phyloP scores from a whole-genome alignment of 768 basidiomycete genomes.

The Phaffia tasmanica region DNA sequence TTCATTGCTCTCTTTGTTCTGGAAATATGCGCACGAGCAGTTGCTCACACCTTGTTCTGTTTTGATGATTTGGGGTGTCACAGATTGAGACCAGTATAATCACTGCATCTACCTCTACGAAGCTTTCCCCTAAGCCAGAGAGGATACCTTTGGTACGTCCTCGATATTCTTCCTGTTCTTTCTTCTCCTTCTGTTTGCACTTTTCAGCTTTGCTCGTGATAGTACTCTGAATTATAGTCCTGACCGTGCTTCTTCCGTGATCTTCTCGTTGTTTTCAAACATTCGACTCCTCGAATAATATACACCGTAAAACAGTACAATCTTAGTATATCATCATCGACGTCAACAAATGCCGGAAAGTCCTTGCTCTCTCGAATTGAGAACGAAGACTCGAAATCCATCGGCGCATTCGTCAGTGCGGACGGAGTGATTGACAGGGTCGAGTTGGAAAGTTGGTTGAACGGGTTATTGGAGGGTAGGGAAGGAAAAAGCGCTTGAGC shows the following conservation, averaged over 20 bases:
- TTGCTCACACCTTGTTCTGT: neutral
- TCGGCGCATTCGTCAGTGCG: constrained; percentile 63
- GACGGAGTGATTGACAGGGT: constrained; percentile 67
- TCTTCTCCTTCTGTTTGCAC: constrained; percentile 9
- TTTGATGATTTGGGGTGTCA: neutral
- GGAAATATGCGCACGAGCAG: neutral
- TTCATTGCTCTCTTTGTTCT: neutral
- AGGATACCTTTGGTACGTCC: constrained; percentile 16
- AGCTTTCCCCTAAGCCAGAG: constrained; percentile 1
- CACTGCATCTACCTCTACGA: constrained; percentile 9
- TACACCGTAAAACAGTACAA: constrained; percentile 48
- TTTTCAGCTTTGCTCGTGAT: too few relatives aligned
- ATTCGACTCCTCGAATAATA: neutral
- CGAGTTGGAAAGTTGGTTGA: constrained; percentile 66
- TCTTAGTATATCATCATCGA: constrained; percentile 50
- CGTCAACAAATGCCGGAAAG: constrained; percentile 75
- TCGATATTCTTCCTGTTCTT: neutral
- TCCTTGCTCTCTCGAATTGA: constrained; percentile 60
- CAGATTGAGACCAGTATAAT: constrained; percentile 23
- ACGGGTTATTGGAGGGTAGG: constrained; percentile 37
- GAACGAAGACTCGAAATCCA: constrained; percentile 50
- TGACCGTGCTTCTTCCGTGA: constrained; percentile 1
- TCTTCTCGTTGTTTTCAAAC: neutral
- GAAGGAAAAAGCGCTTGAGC: neutral
- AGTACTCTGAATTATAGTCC: too few relatives aligned